phyloP scores from a whole-genome alignment of 192 early-diverging fungal genomes.

The Coemansia sp. region DNA sequence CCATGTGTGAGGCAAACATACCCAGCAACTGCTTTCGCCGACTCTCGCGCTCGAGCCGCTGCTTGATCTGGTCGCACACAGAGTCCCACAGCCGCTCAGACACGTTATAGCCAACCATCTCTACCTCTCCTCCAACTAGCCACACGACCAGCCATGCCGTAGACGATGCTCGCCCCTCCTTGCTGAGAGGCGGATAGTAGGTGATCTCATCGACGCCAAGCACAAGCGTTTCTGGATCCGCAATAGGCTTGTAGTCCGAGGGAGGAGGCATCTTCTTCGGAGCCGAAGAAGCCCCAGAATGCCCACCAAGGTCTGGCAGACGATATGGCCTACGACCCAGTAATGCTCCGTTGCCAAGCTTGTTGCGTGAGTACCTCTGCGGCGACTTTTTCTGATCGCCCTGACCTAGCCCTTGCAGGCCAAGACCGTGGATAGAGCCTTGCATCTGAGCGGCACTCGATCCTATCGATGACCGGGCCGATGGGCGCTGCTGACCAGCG shows the following conservation, averaged over 20 bases:
- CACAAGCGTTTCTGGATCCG: conserved; percentile 40
- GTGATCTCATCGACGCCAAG: conserved; percentile 38
- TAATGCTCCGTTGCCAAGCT: conserved; percentile 4
- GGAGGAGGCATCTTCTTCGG: conserved; percentile 34
- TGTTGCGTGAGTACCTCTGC: conserved; percentile 14
- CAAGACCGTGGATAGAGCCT: conserved; percentile 36
- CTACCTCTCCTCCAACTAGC: conserved; percentile 57
- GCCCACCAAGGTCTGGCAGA: conserved; percentile 22
- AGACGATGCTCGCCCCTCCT: conserved; percentile 16
- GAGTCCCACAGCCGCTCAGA: conserved; percentile 47
- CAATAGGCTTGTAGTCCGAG: conserved; percentile 55
- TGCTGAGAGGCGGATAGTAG: conserved; percentile 29
- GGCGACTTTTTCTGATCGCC: conserved; percentile 7
- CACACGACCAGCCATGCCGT: conserved; percentile 51
- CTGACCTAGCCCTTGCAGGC: conserved; percentile 40
- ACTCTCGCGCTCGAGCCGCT: conserved; percentile 54
- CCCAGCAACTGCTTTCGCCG: conserved; percentile 56
- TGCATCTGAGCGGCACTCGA: conserved; percentile 13
- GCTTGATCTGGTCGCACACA: conserved; percentile 52
- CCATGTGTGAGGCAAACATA: conserved; percentile 55
- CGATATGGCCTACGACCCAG: conserved; percentile 12
- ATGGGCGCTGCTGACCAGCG: conserved; percentile 28
- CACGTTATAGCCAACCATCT: conserved; percentile 58
- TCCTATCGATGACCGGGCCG: conserved; percentile 22
- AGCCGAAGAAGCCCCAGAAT: not conserved